Evolutionary conservation across 805 yeast genomes (phyloP).

Genomic region (Lachancea nothofagi): DNA sequence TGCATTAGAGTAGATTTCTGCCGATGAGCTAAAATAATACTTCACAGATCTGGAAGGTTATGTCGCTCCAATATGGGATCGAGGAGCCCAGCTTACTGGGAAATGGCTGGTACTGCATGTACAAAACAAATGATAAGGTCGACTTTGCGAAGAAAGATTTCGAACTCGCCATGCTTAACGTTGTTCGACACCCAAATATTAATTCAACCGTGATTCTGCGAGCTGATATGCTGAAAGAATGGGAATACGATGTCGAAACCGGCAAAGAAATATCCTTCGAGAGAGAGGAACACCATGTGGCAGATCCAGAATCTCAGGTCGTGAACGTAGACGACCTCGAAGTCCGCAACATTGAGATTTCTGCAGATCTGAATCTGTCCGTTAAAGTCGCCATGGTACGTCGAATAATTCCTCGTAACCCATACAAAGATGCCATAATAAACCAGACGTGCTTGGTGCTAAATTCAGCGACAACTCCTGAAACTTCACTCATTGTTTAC

Average conservation of each 20-base stretch:
- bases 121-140: constrained; percentile 19
- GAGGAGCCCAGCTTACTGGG: constrained; percentile 25
- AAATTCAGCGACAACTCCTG: constrained; percentile 22
- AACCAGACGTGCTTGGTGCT: constrained; percentile 75
- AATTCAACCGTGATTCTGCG: constrained; percentile 87
- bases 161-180: constrained; percentile 69
- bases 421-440: constrained; percentile 73
- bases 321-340: constrained; percentile 40
- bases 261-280: constrained; percentile 7
- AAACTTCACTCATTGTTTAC: constrained; percentile 57
- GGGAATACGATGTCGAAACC: constrained; percentile 33
- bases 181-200: constrained; percentile 79
- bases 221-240: constrained; percentile 69
- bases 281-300: constrained; percentile 12
- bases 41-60: background rate
- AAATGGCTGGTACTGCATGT: constrained; percentile 27
- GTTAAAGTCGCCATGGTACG: constrained; percentile 59
- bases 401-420: constrained; percentile 86
- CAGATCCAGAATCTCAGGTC: constrained; percentile 23
- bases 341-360: constrained; percentile 31
- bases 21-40: constrained; percentile 2
- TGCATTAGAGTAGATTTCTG: background rate
- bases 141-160: constrained; percentile 44
- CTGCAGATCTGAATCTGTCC: constrained; percentile 21
- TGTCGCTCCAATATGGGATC: constrained; percentile 14